Base-by-base conservation (phyloP, 371 early-diverging fungal genomes). In the Blastocladiella emersonii region DNA sequence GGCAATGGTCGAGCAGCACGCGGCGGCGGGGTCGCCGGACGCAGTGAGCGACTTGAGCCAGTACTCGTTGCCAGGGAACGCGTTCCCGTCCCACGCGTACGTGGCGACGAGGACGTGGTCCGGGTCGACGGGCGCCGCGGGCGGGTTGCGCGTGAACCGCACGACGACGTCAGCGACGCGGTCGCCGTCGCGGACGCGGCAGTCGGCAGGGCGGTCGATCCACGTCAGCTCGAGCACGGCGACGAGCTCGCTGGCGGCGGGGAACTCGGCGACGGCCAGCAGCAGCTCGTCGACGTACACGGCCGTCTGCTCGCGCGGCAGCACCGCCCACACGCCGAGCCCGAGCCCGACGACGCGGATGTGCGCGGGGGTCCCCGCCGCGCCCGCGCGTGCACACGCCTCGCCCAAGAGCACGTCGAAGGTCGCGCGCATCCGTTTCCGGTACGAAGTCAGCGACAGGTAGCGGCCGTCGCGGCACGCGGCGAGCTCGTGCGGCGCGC, bases 51-150 rank as follows among this genome's bases (percentile, higher is more conserved):
- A 35, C 23, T 6, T 21, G 19, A 62, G 34, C 67, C 66, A 74
- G 63, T 67, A 72, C 61, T 74, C 74, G 57, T 74, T 74, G 34
- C 74, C 74, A 0, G 69, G 68, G 41, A 62, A 71, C 13, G 65
- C 27, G 55, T 74, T 74, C 34, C 62, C 63, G 53, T 74, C 74
- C 74, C 74, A 74, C 12, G 74, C 72, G 63, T 63, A 74, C 25
- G 61, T 43, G 34, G 68, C 67, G 3, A 74, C 72, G 7, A 74
- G 63, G 32, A 61, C 7, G 8, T 68, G 37, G 62, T 61, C 32
- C 27, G 10, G 23, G 19, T 53, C 55, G 34, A n/a, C 39, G 3
- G 8, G 53, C 7, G n/a, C 3, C n/a, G 51, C 51, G 8, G 25
- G 30, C 12, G 25, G 19, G 51, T 51, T 25, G 6, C 51, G 51